phyloP scores from a whole-genome alignment of 148 eudicot genomes.

The Fagopyrum esculentum region DNA sequence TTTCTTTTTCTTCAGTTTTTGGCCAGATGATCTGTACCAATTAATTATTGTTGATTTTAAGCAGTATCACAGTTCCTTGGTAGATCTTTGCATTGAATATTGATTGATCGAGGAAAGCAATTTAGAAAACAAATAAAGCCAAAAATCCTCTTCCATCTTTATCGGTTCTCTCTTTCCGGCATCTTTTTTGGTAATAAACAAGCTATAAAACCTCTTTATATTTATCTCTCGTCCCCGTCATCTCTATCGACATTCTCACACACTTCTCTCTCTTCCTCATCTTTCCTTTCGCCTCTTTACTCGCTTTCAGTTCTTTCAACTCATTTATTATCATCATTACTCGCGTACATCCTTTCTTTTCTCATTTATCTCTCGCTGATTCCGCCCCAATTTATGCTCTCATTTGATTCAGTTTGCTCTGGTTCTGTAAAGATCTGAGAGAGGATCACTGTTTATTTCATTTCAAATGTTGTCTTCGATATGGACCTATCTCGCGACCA shows the following conservation, averaged over 20 bases:
- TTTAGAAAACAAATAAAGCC: not conserved
- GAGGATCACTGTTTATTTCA: not conserved
- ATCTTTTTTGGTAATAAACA: conserved; percentile 15
- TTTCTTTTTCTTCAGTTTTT: conserved; percentile 2
- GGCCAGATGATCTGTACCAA: not conserved
- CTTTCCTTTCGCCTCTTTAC: conserved; percentile 12
- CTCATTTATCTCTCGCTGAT: conserved; percentile 8
- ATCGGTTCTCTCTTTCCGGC: conserved; percentile 22
- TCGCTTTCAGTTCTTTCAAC: conserved; percentile 18
- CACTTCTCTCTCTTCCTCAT: conserved; percentile 4
- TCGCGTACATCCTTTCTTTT: not conserved
- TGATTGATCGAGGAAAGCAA: not conserved
- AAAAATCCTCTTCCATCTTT: conserved; percentile 9
- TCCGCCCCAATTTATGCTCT: conserved; percentile 12
- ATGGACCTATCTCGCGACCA: conserved; percentile 5
- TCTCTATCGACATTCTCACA: conserved; percentile 5
- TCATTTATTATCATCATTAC: conserved; percentile 6
- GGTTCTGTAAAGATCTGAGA: not conserved
- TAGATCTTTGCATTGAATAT: conserved; percentile 11
- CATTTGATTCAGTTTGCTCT: not conserved
- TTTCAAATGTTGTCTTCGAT: conserved; percentile 1
- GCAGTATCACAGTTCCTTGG: not conserved
- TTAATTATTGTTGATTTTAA: not conserved
- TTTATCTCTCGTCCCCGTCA: conserved; percentile 4
- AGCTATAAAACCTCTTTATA: conserved; percentile 8